Evolutionary conservation across 257 asterid genomes (phyloP).

Genomic region (Parsonsia alboflavescens): DNA sequence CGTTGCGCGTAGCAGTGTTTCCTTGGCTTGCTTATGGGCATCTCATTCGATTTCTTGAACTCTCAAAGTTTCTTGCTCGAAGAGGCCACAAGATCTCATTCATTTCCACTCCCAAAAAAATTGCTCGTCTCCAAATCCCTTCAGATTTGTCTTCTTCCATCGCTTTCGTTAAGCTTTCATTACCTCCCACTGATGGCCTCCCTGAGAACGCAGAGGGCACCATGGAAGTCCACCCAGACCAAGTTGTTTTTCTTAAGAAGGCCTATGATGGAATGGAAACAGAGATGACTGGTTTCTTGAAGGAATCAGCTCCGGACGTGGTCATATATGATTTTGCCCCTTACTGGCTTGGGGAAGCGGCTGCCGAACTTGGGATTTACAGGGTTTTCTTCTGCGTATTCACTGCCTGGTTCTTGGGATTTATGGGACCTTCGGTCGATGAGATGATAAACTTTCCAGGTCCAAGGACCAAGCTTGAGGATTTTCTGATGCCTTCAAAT

Average conservation of each 20-base stretch:
- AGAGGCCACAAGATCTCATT: conserved; percentile 16
- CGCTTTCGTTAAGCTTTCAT: background rate
- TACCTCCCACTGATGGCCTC: conserved; percentile 15
- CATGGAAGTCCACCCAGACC: conserved; percentile 20
- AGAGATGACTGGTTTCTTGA: conserved; percentile 12
- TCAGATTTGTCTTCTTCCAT: conserved; percentile 17
- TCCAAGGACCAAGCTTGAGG: too few relatives aligned
- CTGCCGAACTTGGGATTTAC: background rate
- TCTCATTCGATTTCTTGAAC: background rate
- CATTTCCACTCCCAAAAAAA: conserved; percentile 18
- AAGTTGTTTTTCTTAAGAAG: conserved; percentile 13
- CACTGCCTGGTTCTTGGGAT: conserved; percentile 28
- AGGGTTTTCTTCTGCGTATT: background rate
- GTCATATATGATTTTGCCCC: conserved; percentile 29
- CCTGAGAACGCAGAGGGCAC: conserved; percentile 23
- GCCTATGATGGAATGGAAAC: conserved; percentile 20
- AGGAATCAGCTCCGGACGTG: conserved; percentile 20
- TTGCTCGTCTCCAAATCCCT: conserved; percentile 22
- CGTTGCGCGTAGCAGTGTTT: too few relatives aligned
- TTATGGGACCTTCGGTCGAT: conserved; percentile 18
- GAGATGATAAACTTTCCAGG: background rate
- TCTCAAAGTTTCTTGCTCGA: conserved; percentile 10
- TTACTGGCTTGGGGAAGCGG: conserved; percentile 28
- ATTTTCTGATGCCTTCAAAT: too few relatives aligned
- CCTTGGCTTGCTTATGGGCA: too few relatives aligned